These are phyloP conservation scores for Fusarium pilosicola DNA, from an alignment of 2,329 filamentous ascomycete genomes.

Conservation along the genomic window DNA sequence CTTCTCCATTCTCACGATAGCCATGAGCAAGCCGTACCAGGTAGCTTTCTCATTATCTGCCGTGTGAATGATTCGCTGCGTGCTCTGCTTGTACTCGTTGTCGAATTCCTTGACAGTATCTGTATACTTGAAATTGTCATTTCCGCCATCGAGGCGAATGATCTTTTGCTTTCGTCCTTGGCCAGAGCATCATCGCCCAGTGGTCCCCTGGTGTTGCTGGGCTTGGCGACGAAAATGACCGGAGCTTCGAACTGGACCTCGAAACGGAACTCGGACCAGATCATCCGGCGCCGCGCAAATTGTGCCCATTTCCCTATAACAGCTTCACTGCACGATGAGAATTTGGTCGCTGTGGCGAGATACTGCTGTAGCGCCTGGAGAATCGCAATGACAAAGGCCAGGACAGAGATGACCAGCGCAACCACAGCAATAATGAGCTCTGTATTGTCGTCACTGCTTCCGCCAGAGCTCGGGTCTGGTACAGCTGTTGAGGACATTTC, in stretches of 20 bases:
- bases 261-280: slow-evolving; percentile 52
- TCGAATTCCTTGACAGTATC: slow-evolving; percentile 32
- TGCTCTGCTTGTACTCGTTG: slow-evolving; percentile 27
- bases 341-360: slow-evolving; percentile 54
- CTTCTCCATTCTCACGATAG: slow-evolving; percentile 33
- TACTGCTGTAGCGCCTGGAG: slow-evolving; percentile 56
- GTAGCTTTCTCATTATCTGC: slow-evolving; percentile 39
- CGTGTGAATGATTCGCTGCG: slow-evolving; percentile 32
- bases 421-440: slow-evolving; percentile 49
- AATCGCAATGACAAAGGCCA: slow-evolving; percentile 53
- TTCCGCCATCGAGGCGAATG: slow-evolving; percentile 22
- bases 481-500: slow-evolving; percentile 8
- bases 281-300: slow-evolving; percentile 48
- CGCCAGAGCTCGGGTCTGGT: not conserved
- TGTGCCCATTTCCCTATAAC: slow-evolving; percentile 54
- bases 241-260: slow-evolving; percentile 55
- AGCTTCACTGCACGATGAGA: slow-evolving; percentile 50
- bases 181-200: slow-evolving; percentile 24
- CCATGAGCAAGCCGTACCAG: slow-evolving; percentile 35
- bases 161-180: slow-evolving; percentile 31
- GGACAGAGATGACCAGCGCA: slow-evolving; percentile 54
- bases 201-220: slow-evolving; percentile 48
- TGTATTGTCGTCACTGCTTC: slow-evolving; percentile 19
- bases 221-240: slow-evolving; percentile 54
- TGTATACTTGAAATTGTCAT: slow-evolving; percentile 26